Conservation (phyloP, 2,329 filamentous ascomycete genomes). For the Immersiporthe knoxdaviesiana region DNA sequence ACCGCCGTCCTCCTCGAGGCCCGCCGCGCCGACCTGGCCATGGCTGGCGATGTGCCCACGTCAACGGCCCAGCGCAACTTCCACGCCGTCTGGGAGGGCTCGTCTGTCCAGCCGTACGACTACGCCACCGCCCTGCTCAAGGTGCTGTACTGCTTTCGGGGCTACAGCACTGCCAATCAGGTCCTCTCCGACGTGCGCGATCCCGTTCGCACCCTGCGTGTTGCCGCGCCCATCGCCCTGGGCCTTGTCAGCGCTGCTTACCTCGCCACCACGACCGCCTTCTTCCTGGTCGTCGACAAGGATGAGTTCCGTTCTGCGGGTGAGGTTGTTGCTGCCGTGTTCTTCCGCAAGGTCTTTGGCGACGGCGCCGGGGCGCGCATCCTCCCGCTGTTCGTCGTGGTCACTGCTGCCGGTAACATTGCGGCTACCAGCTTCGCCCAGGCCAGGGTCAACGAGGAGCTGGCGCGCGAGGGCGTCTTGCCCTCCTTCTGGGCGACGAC, state of each 20-base stretch:
- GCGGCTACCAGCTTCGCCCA: slow-evolving; percentile 53
- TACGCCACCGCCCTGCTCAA: slow-evolving; percentile 57
- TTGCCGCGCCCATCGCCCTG: slow-evolving; percentile 59
- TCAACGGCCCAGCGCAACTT: slow-evolving; percentile 47
- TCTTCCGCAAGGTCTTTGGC: slow-evolving; percentile 61
- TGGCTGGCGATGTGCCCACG: slow-evolving; percentile 32
- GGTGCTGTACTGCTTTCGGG: slow-evolving; percentile 59
- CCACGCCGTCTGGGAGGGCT: slow-evolving; percentile 43
- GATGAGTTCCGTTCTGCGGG: slow-evolving; percentile 58
- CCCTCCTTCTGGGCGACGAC: slow-evolving; percentile 44
- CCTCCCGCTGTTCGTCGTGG: slow-evolving; percentile 49
- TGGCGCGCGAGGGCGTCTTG: slow-evolving; percentile 50
- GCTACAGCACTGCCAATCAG: slow-evolving; percentile 59
- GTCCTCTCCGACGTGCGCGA: slow-evolving; percentile 60
- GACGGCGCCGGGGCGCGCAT: slow-evolving; percentile 45
- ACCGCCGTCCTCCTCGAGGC: slow-evolving; percentile 25
- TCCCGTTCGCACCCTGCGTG: slow-evolving; percentile 60
- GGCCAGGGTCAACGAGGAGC: slow-evolving; percentile 51
- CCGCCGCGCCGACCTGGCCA: slow-evolving; percentile 33
- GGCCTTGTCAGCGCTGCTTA: slow-evolving; percentile 58
- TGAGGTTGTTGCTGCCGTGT: slow-evolving; percentile 57
- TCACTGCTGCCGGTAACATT: slow-evolving; percentile 53
- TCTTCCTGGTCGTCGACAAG: slow-evolving; percentile 61
- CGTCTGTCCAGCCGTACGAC: slow-evolving; percentile 45
- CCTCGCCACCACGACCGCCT: slow-evolving; percentile 61